These are phyloP conservation scores for Pythium dissotocum DNA, from an alignment of 352 stramenopile genomes.

Conservation along the genomic window DNA sequence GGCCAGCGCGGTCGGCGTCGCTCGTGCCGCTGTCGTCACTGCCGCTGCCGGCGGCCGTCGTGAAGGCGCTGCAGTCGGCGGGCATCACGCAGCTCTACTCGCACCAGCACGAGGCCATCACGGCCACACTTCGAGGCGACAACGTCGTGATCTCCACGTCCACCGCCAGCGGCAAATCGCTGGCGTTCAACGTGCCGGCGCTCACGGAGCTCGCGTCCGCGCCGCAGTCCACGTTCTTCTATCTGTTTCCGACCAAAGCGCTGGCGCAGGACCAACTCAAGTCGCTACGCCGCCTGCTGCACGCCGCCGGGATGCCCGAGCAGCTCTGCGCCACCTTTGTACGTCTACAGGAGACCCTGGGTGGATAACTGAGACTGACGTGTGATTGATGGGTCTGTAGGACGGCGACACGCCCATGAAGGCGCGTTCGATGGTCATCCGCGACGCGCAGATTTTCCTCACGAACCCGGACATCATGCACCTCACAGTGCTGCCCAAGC, in stretches of 20 bases:
- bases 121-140: slow-evolving; percentile 74
- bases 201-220: slow-evolving; percentile 69
- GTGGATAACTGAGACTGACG: neutral
- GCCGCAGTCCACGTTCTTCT: slow-evolving; percentile 80
- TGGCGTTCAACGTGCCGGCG: slow-evolving; percentile 97
- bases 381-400: slow-evolving; percentile 29
- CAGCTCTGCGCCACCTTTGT: slow-evolving; percentile 73
- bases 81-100: slow-evolving; percentile 87
- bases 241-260: slow-evolving; percentile 98
- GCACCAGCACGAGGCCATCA: slow-evolving; percentile 91
- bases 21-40: slow-evolving; percentile 42
- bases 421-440: slow-evolving; percentile 81
- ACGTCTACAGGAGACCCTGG: slow-evolving; percentile 18
- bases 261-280: slow-evolving; percentile 97
- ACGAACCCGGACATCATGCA: slow-evolving; percentile 99
- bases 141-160: slow-evolving; percentile 96
- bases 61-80: slow-evolving; percentile 39
- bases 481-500: slow-evolving; percentile 93
- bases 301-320: slow-evolving; percentile 44
- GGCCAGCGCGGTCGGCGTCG: slow-evolving; percentile 41
- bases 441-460: slow-evolving; percentile 93
- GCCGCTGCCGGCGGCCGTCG: slow-evolving; percentile 39
- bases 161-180: slow-evolving; percentile 96
- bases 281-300: slow-evolving; percentile 78
- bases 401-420: slow-evolving; percentile 95